A percentile compares a stretch with the other conserved stretches of the same genome.
Conservation (phyloP, 2,329 filamentous ascomycete genomes). For the Exophiala xenobiotica region DNA sequence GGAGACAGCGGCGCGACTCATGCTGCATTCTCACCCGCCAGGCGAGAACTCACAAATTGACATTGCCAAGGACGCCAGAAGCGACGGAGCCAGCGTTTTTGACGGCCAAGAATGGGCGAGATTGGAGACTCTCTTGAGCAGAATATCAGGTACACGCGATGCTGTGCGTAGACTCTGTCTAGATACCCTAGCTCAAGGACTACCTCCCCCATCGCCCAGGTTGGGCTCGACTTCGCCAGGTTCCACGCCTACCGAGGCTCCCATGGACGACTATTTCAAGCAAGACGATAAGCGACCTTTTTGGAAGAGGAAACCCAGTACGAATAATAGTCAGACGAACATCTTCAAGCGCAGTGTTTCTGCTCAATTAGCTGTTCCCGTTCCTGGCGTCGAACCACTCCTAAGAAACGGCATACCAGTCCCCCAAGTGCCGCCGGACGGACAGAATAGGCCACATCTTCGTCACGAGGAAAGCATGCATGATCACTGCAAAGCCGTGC, state of each 20-base stretch:
- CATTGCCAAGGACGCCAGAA: conserved; percentile 28
- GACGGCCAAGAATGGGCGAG: conserved; percentile 85
- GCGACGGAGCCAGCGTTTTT: conserved; percentile 40
- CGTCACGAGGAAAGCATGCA: conserved; percentile 66
- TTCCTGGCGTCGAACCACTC: conserved; percentile 36
- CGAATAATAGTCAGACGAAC: conserved; percentile 39
- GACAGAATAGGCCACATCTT: neutral
- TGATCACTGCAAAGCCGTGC: conserved; percentile 78
- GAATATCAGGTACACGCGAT: conserved; percentile 83
- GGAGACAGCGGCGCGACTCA: conserved; percentile 70
- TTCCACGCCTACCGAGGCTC: conserved; percentile 35
- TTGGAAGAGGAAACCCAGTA: conserved; percentile 85
- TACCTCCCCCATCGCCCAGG: conserved; percentile 32
- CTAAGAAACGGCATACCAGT: conserved; percentile 26
- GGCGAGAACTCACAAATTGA: conserved; percentile 36
- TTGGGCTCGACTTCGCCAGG: conserved; percentile 18
- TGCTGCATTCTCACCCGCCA: conserved; percentile 34
- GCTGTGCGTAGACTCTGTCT: conserved; percentile 82
- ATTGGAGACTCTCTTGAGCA: conserved; percentile 80
- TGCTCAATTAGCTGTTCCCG: conserved; percentile 53
- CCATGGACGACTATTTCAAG: conserved; percentile 37
- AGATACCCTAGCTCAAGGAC: conserved; percentile 59
- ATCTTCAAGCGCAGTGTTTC: conserved; percentile 52
- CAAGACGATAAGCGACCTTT: conserved; percentile 68
- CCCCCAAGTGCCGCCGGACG: conserved; percentile 3